These are phyloP conservation scores for Spathaspora gorwiae DNA, from an alignment of 805 yeast genomes.

Conservation along the genomic window DNA sequence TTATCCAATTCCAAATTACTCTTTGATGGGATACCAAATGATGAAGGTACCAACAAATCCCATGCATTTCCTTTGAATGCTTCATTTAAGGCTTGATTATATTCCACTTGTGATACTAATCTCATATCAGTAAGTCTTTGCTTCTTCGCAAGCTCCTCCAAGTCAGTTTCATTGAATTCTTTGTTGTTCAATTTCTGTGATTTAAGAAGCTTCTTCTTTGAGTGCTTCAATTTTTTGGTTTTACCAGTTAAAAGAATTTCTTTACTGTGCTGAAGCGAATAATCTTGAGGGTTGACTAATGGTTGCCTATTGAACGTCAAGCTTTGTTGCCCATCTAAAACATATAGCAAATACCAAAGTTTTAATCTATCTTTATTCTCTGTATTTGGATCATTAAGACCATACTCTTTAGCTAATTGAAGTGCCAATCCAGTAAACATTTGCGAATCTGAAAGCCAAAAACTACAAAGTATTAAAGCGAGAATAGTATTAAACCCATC, in stretches of 20 bases:
- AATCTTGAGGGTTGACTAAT: constrained; percentile 46
- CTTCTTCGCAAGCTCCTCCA: constrained; percentile 4
- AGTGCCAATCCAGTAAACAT: constrained; percentile 64
- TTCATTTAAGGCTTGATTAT: constrained; percentile 57
- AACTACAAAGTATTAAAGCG: constrained; percentile 60
- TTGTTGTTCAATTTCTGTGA: neutral
- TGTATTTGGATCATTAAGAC: constrained; percentile 32
- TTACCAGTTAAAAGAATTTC: constrained; percentile 29
- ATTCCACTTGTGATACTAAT: constrained; percentile 63
- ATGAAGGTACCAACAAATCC: constrained; percentile 55
- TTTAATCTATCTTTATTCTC: constrained; percentile 45
- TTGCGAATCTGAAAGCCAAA: constrained; percentile 64
- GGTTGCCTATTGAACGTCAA: constrained; percentile 56
- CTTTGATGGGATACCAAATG: constrained; percentile 65
- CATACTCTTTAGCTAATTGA: constrained; percentile 57
- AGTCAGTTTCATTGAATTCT: neutral
- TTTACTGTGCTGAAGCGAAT: constrained; percentile 39
- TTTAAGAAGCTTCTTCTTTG: neutral
- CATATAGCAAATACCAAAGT: constrained; percentile 63
- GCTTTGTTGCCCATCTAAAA: constrained; percentile 67
- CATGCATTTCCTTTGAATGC: constrained; percentile 58
- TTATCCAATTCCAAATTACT: constrained; percentile 63
- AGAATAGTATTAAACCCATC: constrained; percentile 59
- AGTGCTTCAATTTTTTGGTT: neutral
- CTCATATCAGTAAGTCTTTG: constrained; percentile 44